Conservation (phyloP, 75 land plant species). For the Sequoia sempervirens region DNA sequence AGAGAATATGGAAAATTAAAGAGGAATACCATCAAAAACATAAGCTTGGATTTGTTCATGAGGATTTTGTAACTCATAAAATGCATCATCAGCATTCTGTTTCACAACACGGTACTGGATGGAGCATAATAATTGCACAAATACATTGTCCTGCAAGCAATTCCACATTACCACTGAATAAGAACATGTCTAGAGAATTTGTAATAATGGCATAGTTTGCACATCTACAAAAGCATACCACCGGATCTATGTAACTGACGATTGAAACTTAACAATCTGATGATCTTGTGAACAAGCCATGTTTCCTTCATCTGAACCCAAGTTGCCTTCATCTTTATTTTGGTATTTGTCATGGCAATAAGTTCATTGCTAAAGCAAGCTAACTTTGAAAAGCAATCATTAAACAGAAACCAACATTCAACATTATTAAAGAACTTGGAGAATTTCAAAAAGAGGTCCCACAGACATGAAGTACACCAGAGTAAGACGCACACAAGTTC, state of each 20-base stretch:
- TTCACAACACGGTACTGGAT: conserved; percentile 85
- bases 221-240: neutral
- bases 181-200: neutral
- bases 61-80: conserved; percentile 93
- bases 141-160: conserved; percentile 88
- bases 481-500: neutral
- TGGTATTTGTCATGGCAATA: neutral
- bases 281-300: neutral
- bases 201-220: neutral
- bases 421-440: neutral
- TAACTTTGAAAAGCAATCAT: neutral
- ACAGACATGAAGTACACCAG: neutral
- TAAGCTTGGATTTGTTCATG: conserved; percentile 90
- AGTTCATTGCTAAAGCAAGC: neutral
- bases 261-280: neutral
- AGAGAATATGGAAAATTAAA: neutral
- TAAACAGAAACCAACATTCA: neutral
- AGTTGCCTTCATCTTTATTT: neutral
- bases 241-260: neutral
- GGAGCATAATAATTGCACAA: conserved; percentile 93
- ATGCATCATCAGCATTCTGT: conserved; percentile 95
- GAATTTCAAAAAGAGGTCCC: neutral
- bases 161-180: neutral
- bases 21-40: conserved; percentile 88
- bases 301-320: neutral